phyloP scores from a whole-genome alignment of 495 filamentous ascomycete genomes.

The Lasiosphaeris hirsuta region DNA sequence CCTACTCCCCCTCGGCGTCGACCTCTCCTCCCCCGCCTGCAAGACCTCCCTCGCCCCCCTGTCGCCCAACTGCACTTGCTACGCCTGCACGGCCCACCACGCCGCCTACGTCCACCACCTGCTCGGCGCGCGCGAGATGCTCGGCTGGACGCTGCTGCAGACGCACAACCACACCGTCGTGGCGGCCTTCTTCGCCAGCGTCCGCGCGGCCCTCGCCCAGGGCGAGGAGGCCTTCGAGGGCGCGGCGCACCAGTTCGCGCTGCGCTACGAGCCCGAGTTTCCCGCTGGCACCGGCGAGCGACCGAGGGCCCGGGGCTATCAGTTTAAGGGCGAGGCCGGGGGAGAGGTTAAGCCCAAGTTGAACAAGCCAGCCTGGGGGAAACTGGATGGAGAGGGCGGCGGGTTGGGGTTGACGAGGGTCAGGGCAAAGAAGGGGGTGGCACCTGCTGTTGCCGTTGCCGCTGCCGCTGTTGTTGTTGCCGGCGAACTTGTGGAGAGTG shows the following conservation, averaged over 20 bases:
- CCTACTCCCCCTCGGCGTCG: constrained; percentile 60
- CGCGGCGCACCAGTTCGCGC: constrained; percentile 53
- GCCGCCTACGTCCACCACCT: constrained; percentile 85
- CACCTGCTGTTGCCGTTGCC: too few species aligned
- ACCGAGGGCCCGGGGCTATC: constrained; percentile 81
- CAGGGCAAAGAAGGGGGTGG: not conserved
- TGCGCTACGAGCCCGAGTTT: constrained; percentile 61
- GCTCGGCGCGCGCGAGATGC: constrained; percentile 87
- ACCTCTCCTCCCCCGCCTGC: constrained; percentile 66
- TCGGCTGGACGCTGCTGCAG: constrained; percentile 89
- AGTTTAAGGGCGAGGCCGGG: constrained; percentile 68
- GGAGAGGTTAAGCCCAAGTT: constrained; percentile 54
- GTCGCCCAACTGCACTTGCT: constrained; percentile 64
- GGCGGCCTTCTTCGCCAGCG: constrained; percentile 65
- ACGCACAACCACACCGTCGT: constrained; percentile 80
- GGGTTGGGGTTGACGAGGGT: constrained; percentile 14
- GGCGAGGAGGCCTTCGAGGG: constrained; percentile 59
- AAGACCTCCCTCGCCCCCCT: constrained; percentile 59
- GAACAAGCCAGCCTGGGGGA: constrained; percentile 63
- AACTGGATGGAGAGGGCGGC: constrained; percentile 28
- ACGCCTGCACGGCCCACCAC: constrained; percentile 81
- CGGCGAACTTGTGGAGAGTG: not conserved
- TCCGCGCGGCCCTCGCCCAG: constrained; percentile 51
- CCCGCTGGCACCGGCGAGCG: constrained; percentile 72
- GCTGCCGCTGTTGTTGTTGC: constrained; percentile 1